phyloP scores from a whole-genome alignment of 2,329 filamentous ascomycete species.

The Acrodontium crateriforme region DNA sequence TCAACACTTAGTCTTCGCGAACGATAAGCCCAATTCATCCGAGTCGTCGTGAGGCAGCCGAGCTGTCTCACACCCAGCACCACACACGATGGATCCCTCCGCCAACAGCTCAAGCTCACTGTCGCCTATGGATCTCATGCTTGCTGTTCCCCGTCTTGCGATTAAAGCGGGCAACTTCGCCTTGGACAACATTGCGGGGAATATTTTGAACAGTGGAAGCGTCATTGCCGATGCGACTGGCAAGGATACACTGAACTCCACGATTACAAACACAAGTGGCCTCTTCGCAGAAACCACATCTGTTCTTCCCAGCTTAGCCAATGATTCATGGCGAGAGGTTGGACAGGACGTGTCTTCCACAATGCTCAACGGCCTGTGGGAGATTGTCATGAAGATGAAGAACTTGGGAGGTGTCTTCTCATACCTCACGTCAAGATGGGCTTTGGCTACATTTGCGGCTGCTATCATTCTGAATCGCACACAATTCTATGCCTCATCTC shows the following conservation, averaged over 20 bases:
- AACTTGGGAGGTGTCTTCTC: slow-evolving; percentile 77
- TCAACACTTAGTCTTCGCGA: too few species aligned
- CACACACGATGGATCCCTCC: slow-evolving; percentile 1
- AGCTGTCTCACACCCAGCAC: slow-evolving; percentile 1
- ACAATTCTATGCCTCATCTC: slow-evolving; percentile 81
- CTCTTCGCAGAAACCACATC: slow-evolving; percentile 31
- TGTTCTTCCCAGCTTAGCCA: slow-evolving; percentile 14
- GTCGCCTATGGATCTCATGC: slow-evolving; percentile 53
- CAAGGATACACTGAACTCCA: slow-evolving; percentile 27
- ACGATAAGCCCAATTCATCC: too few species aligned
- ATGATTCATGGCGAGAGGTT: slow-evolving; percentile 13
- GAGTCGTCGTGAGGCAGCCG: too few species aligned
- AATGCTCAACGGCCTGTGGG: slow-evolving; percentile 8
- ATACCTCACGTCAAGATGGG: slow-evolving; percentile 88
- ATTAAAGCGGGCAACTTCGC: slow-evolving; percentile 52
- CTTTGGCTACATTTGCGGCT: slow-evolving; percentile 72
- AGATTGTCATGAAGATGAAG: slow-evolving; percentile 23
- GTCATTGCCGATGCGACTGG: slow-evolving; percentile 46
- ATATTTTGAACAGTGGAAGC: slow-evolving; percentile 42
- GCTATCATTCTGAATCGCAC: slow-evolving; percentile 82
- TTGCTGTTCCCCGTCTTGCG: slow-evolving; percentile 56
- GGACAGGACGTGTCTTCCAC: slow-evolving; percentile 10
- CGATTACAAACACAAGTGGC: slow-evolving; percentile 25
- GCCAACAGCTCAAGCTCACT: slow-evolving; percentile 30
- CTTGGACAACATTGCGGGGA: slow-evolving; percentile 35